phyloP scores from a whole-genome alignment of 352 stramenopile species.

The Phytophthora citricola region DNA sequence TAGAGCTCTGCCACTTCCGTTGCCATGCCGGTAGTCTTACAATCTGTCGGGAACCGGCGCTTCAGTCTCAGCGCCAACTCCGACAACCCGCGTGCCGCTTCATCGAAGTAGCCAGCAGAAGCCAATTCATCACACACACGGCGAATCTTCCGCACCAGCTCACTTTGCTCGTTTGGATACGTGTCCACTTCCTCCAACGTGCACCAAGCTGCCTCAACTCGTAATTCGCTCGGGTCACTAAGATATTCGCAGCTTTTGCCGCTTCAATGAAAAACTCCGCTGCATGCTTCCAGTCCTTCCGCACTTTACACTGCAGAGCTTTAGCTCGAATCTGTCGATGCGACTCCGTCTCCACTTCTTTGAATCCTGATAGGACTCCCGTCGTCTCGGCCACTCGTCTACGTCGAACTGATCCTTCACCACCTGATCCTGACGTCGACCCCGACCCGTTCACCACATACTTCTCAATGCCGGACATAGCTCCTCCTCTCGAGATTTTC shows the following conservation, averaged over 20 bases:
- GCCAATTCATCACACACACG: conserved; percentile 63
- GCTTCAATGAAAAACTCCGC: conserved; percentile 60
- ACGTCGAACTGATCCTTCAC: conserved; percentile 19
- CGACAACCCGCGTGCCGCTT: conserved; percentile 62
- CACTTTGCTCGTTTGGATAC: conserved; percentile 47
- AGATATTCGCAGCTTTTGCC: conserved; percentile 40
- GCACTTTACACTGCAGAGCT: conserved; percentile 73
- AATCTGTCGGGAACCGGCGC: conserved; percentile 65
- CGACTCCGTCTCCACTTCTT: conserved; percentile 34
- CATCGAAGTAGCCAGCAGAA: conserved; percentile 68
- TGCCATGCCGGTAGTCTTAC: conserved; percentile 37
- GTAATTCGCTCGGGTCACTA: conserved; percentile 58
- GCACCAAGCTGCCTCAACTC: conserved; percentile 72
- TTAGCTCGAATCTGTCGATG: conserved; percentile 64
- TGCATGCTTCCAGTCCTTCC: conserved; percentile 74
- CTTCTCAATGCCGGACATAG: conserved; percentile 56
- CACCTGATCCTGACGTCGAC: background rate
- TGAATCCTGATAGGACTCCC: conserved; percentile 9
- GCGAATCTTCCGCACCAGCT: conserved; percentile 52
- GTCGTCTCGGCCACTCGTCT: conserved; percentile 14
- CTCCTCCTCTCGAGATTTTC: conserved; percentile 57
- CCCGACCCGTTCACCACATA: conserved; percentile 42
- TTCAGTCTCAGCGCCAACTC: conserved; percentile 71
- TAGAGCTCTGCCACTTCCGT: conserved; percentile 59
- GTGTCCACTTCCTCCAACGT: conserved; percentile 56